Evolutionary conservation across 208 protist genomes (phyloP), one percentile per base, ranked within the genome.

Genomic region (Trypanosoma platydactyli): DNA sequence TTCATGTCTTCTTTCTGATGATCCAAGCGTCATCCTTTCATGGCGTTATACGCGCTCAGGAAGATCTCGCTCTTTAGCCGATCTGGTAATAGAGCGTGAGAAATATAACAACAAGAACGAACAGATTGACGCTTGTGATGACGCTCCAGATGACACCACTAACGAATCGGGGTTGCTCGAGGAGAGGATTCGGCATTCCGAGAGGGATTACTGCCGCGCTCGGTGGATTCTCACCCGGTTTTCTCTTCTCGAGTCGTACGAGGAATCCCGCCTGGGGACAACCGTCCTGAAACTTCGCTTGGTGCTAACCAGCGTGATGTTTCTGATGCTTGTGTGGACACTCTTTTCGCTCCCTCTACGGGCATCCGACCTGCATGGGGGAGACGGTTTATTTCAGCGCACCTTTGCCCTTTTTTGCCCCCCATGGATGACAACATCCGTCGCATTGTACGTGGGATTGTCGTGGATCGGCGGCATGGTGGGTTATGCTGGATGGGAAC

Each of bases 81-180:
- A 68, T 9, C 56, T 75, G 16, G 62, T 75, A 15, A 68, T 75
- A 4, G 45, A 75, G 42, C 69, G 69, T 27, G 69, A 75, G 40
- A 60, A 45, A 16, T 68, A 61, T 46, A 62, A 55, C 38, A 9
- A 22, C 29, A 48, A 2, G 2, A 12, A 48, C 16, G 44, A 48
- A 15, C 3, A 42, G 20, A 2, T 22, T n/a, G 24, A 44, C 22
- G 61, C 4, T 25, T 1, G 5, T 29, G 59, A 9, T 16, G 42
- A 16, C 15, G 20, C 25, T 63, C 3, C 41, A 5, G 24, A 50
- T 24, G 35, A 5, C 27, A 25, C 13, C 25, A 52, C 48, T 27
- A 40, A 38, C 44, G 18, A 38, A 38, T 9, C 9, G 5, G 33
- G 9, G 33, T 9, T 38, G 3, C 33, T 38, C 33, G 33, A 9